These are phyloP conservation scores for Pseudogymnoascus sp. DNA, from an alignment of 2,329 filamentous ascomycete species.

Conservation along the genomic window DNA sequence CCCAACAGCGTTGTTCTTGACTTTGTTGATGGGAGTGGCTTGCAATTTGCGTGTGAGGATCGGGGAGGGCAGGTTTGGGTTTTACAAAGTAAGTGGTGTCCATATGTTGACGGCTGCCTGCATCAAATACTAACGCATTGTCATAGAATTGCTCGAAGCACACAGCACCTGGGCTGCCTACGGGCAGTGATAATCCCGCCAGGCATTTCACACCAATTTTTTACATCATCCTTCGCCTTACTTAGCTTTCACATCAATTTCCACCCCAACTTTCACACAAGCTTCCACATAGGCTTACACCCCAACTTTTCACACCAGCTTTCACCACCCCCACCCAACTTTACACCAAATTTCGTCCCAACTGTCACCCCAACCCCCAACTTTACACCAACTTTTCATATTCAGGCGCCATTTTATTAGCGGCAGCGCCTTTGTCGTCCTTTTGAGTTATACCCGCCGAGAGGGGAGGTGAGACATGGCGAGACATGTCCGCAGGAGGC, in stretches of 20 bases:
- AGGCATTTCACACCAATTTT: background rate
- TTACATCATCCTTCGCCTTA: background rate
- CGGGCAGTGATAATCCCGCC: conserved; percentile 16
- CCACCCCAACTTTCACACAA: background rate
- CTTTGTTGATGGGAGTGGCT: conserved; percentile 53
- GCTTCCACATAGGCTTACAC: background rate
- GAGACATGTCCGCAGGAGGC: conserved; percentile 1
- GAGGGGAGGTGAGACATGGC: conserved; percentile 7
- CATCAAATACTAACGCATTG: conserved; percentile 14
- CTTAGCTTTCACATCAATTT: background rate
- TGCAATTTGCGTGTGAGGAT: conserved; percentile 59
- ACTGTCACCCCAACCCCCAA: conserved; percentile 2
- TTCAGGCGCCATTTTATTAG: conserved; percentile 7
- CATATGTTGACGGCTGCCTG: background rate
- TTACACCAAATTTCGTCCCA: background rate
- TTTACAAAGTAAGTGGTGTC: conserved; percentile 33
- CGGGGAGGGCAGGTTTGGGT: conserved; percentile 49
- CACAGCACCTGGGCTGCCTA: conserved; percentile 23
- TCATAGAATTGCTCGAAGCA: conserved; percentile 24
- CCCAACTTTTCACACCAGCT: background rate
- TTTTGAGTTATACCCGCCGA: conserved; percentile 6
- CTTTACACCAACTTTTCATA: conserved; percentile 4
- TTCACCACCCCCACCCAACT: background rate
- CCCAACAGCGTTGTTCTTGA: conserved; percentile 70
- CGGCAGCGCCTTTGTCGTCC: conserved; percentile 4